phyloP scores from a whole-genome alignment of 2,329 filamentous ascomycete species.

The Colletotrichum higginsianum region DNA sequence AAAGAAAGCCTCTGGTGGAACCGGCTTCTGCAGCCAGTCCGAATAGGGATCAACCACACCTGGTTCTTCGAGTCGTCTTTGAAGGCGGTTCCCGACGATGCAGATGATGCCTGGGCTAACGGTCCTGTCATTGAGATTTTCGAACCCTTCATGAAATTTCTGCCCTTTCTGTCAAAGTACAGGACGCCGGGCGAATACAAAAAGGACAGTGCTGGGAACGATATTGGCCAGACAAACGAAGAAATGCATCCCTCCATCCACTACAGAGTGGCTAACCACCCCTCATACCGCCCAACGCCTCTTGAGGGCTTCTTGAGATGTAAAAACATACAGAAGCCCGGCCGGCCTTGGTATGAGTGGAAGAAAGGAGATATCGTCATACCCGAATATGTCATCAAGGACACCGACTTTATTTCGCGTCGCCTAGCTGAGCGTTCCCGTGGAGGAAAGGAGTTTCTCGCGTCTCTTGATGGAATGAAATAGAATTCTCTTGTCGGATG shows the following conservation, averaged over 20 bases:
- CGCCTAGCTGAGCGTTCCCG: background rate
- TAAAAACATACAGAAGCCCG: background rate
- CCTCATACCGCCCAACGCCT: background rate
- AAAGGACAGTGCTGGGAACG: background rate
- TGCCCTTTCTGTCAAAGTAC: slow-evolving; percentile 11
- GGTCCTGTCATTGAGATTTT: slow-evolving; percentile 28
- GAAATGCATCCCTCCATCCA: slow-evolving; percentile 33
- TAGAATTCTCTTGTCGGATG: no score
- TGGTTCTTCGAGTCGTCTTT: background rate
- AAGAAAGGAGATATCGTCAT: slow-evolving; percentile 14
- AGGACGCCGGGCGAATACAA: slow-evolving; percentile 38
- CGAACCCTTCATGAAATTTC: slow-evolving; percentile 9
- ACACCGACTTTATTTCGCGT: background rate
- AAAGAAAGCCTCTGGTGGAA: background rate
- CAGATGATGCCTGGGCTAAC: slow-evolving; percentile 29
- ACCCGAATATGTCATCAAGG: slow-evolving; percentile 31
- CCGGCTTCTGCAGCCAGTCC: background rate
- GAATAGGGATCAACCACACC: background rate
- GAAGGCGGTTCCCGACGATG: background rate
- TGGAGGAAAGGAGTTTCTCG: background rate
- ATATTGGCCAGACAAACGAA: slow-evolving; percentile 22
- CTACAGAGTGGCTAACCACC: background rate
- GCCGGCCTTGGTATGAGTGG: slow-evolving; percentile 18
- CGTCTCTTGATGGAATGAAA: no score
- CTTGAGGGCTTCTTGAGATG: background rate